Conservation (phyloP, 495 filamentous ascomycete genomes). For the Pyrenopolyporus hunteri region DNA sequence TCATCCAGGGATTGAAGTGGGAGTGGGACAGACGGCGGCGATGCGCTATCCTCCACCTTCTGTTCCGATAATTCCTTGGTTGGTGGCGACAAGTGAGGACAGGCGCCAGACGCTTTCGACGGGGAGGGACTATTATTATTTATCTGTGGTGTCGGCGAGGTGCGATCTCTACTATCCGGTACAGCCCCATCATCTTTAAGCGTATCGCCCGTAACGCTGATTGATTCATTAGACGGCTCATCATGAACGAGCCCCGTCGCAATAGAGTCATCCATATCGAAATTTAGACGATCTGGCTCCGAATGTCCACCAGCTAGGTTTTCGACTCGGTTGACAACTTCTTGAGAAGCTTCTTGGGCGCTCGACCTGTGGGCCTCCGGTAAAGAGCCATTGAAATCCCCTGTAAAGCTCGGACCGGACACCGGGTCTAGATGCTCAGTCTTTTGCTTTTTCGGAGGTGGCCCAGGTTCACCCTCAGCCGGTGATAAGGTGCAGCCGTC, state of each 20-base stretch:
- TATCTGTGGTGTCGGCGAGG: neutral
- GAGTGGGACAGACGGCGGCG: slow-evolving; percentile 8
- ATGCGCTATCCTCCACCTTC: slow-evolving; percentile 21
- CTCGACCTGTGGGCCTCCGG: neutral
- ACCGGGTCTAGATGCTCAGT: slow-evolving; percentile 13
- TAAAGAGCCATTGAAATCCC: slow-evolving; percentile 2
- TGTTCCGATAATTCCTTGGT: slow-evolving; percentile 1
- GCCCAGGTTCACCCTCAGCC: slow-evolving; percentile 13
- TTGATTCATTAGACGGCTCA: slow-evolving; percentile 15
- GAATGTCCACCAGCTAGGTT: neutral
- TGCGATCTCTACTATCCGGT: neutral
- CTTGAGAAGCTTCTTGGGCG: slow-evolving; percentile 1
- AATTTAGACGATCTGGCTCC: neutral
- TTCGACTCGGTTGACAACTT: neutral
- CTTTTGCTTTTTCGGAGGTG: slow-evolving; percentile 34
- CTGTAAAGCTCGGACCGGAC: slow-evolving; percentile 17
- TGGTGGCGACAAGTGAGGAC: neutral
- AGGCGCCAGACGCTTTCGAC: neutral
- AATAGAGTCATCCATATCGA: slow-evolving; percentile 1
- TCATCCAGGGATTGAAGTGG: slow-evolving; percentile 4
- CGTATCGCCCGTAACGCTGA: neutral
- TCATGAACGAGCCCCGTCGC: slow-evolving; percentile 7
- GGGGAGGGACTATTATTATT: neutral
- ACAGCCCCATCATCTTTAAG: neutral
- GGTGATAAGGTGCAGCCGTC: slow-evolving; percentile 11